These are phyloP conservation scores for Pyronema domesticum DNA, from an alignment of 495 filamentous ascomycete species.

Conservation along the genomic window DNA sequence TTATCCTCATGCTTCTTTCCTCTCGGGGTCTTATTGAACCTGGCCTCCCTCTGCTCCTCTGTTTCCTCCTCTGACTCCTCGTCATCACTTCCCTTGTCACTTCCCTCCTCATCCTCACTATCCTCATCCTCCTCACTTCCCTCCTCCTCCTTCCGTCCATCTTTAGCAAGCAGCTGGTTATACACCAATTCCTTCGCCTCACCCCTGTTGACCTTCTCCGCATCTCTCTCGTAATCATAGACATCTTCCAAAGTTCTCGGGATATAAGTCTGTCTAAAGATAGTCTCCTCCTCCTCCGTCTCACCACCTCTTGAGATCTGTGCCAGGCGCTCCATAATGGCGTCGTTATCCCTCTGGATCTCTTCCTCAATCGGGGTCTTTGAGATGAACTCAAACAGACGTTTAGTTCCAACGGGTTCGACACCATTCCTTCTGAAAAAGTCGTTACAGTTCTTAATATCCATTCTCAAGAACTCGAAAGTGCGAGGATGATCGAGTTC, in stretches of 20 bases:
- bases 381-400: constrained; percentile 65
- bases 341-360: constrained; percentile 24
- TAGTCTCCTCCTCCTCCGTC: constrained; percentile 61
- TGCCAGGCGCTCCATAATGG: constrained; percentile 34
- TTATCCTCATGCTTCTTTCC: constrained; percentile 88
- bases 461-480: constrained; percentile 86
- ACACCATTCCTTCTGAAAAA: constrained; percentile 80
- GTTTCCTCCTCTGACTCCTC: constrained; percentile 30
- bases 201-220: constrained; percentile 53
- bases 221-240: constrained; percentile 86
- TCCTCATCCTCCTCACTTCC: constrained; percentile 31
- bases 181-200: constrained; percentile 61
- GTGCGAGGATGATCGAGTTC: constrained; percentile 89
- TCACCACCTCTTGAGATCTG: constrained; percentile 29
- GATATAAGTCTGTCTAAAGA: constrained; percentile 89
- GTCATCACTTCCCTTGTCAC: constrained; percentile 33
- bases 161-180: constrained; percentile 45
- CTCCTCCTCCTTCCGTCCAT: constrained; percentile 17
- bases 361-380: constrained; percentile 27
- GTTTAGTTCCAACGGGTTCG: constrained; percentile 52
- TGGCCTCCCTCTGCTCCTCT: constrained; percentile 27
- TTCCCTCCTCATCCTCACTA: constrained; percentile 26
- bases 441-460: constrained; percentile 86
- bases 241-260: constrained; percentile 87
- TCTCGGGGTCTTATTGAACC: constrained; percentile 49